Evolutionary conservation across 768 basidiomycete genomes (phyloP).

Genomic region (Mycena galericulata): DNA sequence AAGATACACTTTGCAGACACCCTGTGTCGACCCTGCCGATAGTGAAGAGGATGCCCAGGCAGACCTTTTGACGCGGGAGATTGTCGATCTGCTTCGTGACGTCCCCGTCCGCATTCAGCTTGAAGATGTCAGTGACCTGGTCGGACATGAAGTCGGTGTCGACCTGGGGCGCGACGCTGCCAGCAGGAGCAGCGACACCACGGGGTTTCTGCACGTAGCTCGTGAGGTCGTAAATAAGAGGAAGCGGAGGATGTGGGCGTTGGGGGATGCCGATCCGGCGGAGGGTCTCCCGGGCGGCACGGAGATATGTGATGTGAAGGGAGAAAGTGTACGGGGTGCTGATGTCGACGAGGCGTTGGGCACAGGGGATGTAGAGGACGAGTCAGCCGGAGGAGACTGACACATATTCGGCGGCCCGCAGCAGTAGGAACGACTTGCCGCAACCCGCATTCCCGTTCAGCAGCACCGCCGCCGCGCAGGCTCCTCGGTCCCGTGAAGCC

Average conservation of each 20-base stretch:
- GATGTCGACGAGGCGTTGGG: no score
- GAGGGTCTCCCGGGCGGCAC: no score
- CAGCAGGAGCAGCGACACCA: constrained; percentile 59
- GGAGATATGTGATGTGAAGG: no score
- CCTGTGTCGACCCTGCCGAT: constrained; percentile 94
- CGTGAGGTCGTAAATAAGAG: constrained; percentile 90
- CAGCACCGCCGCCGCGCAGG: no score
- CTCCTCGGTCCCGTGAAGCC: constrained; percentile 60
- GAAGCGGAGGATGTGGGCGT: no score
- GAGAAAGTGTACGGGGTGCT: no score
- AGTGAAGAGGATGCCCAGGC: constrained; percentile 93
- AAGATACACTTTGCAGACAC: constrained; percentile 93
- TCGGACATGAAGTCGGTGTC: constrained; percentile 78
- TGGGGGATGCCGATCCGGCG: no score
- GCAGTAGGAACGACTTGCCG: no score
- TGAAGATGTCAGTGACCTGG: constrained; percentile 81
- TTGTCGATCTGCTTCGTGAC: constrained; percentile 80
- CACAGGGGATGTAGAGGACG: no score
- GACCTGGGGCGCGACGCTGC: constrained; percentile 55
- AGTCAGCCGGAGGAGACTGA: no score
- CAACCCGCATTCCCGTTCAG: no score
- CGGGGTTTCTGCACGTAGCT: constrained; percentile 82
- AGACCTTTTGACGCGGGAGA: constrained; percentile 82
- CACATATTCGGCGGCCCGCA: no score
- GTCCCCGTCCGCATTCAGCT: constrained; percentile 78